Conservation (phyloP, 208 protist genomes). For the Tritrichomonas foetus region DNA sequence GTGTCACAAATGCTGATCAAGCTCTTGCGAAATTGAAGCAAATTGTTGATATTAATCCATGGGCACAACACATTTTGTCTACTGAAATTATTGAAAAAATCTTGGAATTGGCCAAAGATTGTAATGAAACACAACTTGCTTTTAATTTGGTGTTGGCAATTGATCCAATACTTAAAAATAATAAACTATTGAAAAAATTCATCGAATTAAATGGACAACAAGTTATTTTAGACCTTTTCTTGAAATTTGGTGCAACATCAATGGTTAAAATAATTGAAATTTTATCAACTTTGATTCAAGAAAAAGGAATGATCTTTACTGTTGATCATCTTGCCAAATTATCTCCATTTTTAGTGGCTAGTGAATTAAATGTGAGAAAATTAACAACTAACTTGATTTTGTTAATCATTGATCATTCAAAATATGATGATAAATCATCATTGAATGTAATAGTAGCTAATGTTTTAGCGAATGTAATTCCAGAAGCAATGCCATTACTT, state of each 20-base stretch:
- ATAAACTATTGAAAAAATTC: not conserved
- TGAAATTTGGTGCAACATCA: not conserved
- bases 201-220: not conserved
- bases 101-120: not conserved
- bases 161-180: not conserved
- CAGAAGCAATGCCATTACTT: not conserved
- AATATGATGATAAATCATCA: not conserved
- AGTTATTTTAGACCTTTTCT: not conserved
- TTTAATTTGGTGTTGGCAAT: not conserved
- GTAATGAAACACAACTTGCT: not conserved
- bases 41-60: not conserved
- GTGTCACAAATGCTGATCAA: not conserved
- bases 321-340: not conserved
- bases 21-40: not conserved
- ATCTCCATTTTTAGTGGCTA: not conserved
- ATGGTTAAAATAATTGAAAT: not conserved
- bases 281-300: not conserved
- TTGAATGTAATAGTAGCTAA: not conserved
- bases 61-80: not conserved
- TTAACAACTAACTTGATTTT: not conserved
- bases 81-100: not conserved
- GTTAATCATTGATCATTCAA: not conserved
- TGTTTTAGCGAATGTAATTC: not conserved
- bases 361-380: not conserved
- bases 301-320: not conserved